Evolutionary conservation across 345 rosid genomes (phyloP), one percentile per base, ranked within the genome.

Genomic region (Boechera retrofracta): DNA sequence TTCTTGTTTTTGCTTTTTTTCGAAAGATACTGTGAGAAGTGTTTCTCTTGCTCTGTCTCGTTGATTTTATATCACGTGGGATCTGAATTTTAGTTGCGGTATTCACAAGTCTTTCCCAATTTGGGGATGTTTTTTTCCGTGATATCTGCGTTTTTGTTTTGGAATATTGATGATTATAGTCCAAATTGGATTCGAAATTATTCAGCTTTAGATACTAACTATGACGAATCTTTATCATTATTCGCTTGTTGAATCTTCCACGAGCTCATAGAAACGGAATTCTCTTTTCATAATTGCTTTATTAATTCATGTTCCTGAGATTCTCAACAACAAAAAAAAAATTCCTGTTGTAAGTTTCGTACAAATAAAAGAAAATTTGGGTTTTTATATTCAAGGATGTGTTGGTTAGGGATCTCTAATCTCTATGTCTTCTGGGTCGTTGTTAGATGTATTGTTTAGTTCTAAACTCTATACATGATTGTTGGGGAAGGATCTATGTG

Each of bases 51-150:
- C 69, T 66, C 52, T 67, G 72, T 51, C 72, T 71, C 39, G 39
- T 48, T 52, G 8, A 53, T 77, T 21, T 51, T 52, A 32, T 33
- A 13, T 79, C 78, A 79, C 78, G 75, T 73, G 82, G 71, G 75
- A 73, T 79, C 78, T 67, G 74, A 48, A 67, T 61, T 67, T 67
- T 45, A 10, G 62, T 78, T 73, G 71, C 75, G 66, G 65, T 52
- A 0, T 73, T 68, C 7, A 67, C 74, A 79, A 61, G 78, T 72
- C 48, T 79, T 79, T 54, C 71, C 75, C 74, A 18, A 73, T 73
- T 67, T 54, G 78, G 49, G 13, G 11, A 44, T 41, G 58, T 60
- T 44, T 60, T 56, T 39, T 4, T 5, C 65, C 42, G 65, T 68
- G 7, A 4, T 59, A 48, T 66, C 53, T 54, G 44, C 28, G 61